Conservation (phyloP, 1,284 basidiomycete genomes). For the Golubevia sp. region DNA sequence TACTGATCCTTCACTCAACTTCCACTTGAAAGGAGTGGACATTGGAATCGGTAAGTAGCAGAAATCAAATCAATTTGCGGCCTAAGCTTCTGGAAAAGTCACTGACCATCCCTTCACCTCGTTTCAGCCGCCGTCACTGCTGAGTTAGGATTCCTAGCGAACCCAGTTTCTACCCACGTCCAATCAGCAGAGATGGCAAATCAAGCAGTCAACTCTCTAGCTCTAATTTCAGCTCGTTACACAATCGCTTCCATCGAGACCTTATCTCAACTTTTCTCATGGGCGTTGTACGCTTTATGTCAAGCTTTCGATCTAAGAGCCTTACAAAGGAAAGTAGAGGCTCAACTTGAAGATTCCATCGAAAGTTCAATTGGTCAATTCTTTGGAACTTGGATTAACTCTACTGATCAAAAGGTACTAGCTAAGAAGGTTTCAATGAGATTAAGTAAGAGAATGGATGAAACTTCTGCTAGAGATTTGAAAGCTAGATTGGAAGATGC, state of each 20-base stretch:
- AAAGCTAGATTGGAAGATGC: constrained; percentile 37
- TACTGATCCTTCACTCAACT: constrained; percentile 66
- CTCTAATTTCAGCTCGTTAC: constrained; percentile 37
- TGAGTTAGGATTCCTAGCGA: constrained; percentile 81
- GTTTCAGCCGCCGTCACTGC: constrained; percentile 71
- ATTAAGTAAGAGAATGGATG: constrained; percentile 40
- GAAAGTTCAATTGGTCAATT: constrained; percentile 18
- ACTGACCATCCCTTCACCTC: neutral
- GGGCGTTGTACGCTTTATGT: constrained; percentile 46
- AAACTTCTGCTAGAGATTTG: constrained; percentile 40
- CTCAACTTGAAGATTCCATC: constrained; percentile 26
- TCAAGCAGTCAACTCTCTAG: constrained; percentile 41
- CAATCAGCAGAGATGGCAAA: constrained; percentile 64
- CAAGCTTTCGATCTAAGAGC: constrained; percentile 51
- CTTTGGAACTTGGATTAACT: constrained; percentile 48
- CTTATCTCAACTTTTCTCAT: constrained; percentile 42
- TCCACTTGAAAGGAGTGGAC: constrained; percentile 82
- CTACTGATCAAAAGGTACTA: constrained; percentile 21
- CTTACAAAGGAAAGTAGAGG: constrained; percentile 30
- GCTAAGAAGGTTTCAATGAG: constrained; percentile 26
- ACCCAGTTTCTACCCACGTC: constrained; percentile 81
- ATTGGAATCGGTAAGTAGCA: constrained; percentile 73
- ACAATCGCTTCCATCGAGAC: constrained; percentile 26
- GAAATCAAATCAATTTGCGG: neutral
- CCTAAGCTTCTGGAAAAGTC: neutral